A percentile compares a stretch with the other conserved stretches of the same genome.
Evolutionary conservation across 352 stramenopile genomes (phyloP).

Genomic region (Pythium rhizo-oryzae): DNA sequence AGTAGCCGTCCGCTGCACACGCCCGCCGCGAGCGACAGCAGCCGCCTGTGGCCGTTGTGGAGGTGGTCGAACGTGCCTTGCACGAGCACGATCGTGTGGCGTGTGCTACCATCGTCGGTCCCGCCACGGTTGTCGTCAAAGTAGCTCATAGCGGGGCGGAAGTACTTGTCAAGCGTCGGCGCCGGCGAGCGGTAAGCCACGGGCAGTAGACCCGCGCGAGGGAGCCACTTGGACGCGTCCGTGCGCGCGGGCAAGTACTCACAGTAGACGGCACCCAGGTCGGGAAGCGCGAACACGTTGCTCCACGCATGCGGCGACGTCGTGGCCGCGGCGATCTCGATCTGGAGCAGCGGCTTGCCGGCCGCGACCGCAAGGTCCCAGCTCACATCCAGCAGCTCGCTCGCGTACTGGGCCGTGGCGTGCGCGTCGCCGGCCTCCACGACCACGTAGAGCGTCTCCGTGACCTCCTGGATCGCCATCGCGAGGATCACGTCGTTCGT

Average conservation of each 20-base stretch:
- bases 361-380: conserved; percentile 67
- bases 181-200: conserved; percentile 74
- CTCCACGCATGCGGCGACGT: conserved; percentile 42
- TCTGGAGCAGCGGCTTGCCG: conserved; percentile 56
- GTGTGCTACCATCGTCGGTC: not conserved
- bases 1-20: conserved; percentile 52
- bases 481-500: conserved; percentile 63
- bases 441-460: conserved; percentile 54
- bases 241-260: conserved; percentile 57
- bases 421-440: conserved; percentile 53
- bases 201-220: conserved; percentile 53
- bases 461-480: conserved; percentile 53
- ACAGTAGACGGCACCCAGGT: conserved; percentile 71
- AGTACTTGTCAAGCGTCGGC: conserved; percentile 45
- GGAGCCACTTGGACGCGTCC: conserved; percentile 42
- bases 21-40: conserved; percentile 75
- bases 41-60: conserved; percentile 92
- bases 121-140: conserved; percentile 49
- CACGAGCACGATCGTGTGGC: conserved; percentile 41
- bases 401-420: conserved; percentile 73
- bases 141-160: conserved; percentile 54
- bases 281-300: conserved; percentile 56
- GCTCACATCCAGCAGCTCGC: conserved; percentile 66
- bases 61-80: conserved; percentile 90
- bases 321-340: conserved; percentile 9